Conservation (phyloP, 1,284 basidiomycete genomes). For the Austroboletus novae-zelandiae region DNA sequence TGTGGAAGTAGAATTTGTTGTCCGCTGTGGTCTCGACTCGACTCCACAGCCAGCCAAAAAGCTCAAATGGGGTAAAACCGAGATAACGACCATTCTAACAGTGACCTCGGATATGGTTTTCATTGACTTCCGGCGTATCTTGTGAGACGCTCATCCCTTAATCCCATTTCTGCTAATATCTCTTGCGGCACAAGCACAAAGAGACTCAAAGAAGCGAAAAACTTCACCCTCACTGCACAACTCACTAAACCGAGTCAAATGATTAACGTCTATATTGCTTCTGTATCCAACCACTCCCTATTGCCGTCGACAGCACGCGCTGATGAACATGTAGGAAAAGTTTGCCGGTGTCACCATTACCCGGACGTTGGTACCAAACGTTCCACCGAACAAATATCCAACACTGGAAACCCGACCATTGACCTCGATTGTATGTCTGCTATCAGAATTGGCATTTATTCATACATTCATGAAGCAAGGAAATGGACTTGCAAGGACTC, state of each 20-base stretch:
- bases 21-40: slow-evolving; percentile 52
- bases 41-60: slow-evolving; percentile 41
- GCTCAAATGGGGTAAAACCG: slow-evolving; percentile 41
- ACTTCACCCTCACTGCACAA: slow-evolving; percentile 54
- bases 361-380: slow-evolving; percentile 52
- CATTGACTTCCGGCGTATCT: slow-evolving; percentile 73
- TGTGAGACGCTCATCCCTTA: slow-evolving; percentile 42
- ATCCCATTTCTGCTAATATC: slow-evolving; percentile 10
- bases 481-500: slow-evolving; percentile 58
- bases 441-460: neutral
- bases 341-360: slow-evolving; percentile 60
- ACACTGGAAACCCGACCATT: slow-evolving; percentile 67
- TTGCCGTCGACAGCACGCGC: neutral
- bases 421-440: slow-evolving; percentile 46
- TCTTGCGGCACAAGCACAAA: slow-evolving; percentile 53
- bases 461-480: slow-evolving; percentile 40
- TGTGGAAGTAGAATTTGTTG: slow-evolving; percentile 56
- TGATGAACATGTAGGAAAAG: slow-evolving; percentile 52
- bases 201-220: slow-evolving; percentile 52
- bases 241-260: slow-evolving; percentile 73
- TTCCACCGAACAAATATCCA: slow-evolving; percentile 58
- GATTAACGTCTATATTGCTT: slow-evolving; percentile 60
- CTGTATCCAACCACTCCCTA: slow-evolving; percentile 40
- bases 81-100: slow-evolving; percentile 69
- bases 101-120: slow-evolving; percentile 69